Conservation (phyloP, 192 early-diverging fungal genomes). For the Backusella westeae region DNA sequence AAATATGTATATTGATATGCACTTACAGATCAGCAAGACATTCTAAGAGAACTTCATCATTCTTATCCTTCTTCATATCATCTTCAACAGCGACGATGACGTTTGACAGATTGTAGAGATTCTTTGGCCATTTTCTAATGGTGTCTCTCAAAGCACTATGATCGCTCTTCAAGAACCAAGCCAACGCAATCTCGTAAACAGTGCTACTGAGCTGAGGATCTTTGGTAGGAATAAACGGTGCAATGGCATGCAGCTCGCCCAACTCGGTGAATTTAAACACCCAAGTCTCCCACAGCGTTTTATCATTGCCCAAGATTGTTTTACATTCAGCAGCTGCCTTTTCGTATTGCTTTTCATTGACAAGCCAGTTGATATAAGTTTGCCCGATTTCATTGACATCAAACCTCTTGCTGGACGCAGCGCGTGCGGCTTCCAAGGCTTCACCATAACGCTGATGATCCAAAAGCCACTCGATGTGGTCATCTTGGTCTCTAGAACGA, state of each 20-base stretch:
- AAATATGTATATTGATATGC: neutral
- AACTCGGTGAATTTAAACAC: slow-evolving; percentile 84
- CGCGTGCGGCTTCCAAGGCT: slow-evolving; percentile 67
- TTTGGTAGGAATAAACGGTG: slow-evolving; percentile 72
- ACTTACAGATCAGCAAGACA: slow-evolving; percentile 74
- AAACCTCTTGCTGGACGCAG: slow-evolving; percentile 47
- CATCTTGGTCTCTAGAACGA: slow-evolving; percentile 81
- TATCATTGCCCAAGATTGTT: slow-evolving; percentile 69
- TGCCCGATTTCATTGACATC: slow-evolving; percentile 78
- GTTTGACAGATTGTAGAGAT: slow-evolving; percentile 70
- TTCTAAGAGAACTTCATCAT: slow-evolving; percentile 63
- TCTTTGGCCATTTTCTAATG: slow-evolving; percentile 77
- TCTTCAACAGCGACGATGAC: slow-evolving; percentile 80
- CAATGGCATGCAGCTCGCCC: slow-evolving; percentile 70
- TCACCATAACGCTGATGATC: slow-evolving; percentile 78
- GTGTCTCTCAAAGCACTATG: slow-evolving; percentile 50
- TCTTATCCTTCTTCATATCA: slow-evolving; percentile 53
- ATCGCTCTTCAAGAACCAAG: slow-evolving; percentile 65
- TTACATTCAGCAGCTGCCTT: slow-evolving; percentile 73
- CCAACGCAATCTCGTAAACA: slow-evolving; percentile 88
- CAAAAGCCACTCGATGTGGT: slow-evolving; percentile 94
- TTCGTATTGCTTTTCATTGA: slow-evolving; percentile 56
- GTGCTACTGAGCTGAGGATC: slow-evolving; percentile 73
- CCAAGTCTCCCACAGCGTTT: slow-evolving; percentile 88
- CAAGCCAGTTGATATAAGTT: slow-evolving; percentile 73